A percentile compares a stretch with the other conserved stretches of the same genome.
phyloP scores from a whole-genome alignment of 148 eudicot genomes.

The Talinum fruticosum region DNA sequence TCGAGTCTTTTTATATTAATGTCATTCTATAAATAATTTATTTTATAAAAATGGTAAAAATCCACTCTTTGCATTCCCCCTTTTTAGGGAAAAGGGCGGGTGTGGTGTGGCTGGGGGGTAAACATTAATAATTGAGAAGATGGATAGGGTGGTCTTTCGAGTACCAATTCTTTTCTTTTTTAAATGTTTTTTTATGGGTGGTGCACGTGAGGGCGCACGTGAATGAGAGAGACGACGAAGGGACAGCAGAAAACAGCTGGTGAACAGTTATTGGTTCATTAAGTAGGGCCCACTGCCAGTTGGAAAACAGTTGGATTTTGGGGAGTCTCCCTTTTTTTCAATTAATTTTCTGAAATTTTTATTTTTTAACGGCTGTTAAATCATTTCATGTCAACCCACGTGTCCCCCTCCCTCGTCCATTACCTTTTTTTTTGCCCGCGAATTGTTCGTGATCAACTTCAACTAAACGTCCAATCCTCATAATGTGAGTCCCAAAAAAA shows the following conservation, averaged over 20 bases:
- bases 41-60: too few relatives aligned
- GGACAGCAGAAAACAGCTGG: conserved; percentile 1
- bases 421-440: neutral
- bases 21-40: too few relatives aligned
- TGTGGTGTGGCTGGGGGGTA: neutral
- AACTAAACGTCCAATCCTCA: neutral
- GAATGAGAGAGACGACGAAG: neutral
- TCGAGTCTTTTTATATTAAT: too few relatives aligned
- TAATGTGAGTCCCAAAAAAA: neutral
- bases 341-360: too few relatives aligned
- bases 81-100: too few relatives aligned
- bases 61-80: too few relatives aligned
- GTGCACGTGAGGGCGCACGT: conserved; percentile 8
- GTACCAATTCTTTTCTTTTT: too few relatives aligned
- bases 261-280: neutral
- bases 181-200: neutral
- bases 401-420: neutral
- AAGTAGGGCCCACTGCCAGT: neutral
- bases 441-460: neutral
- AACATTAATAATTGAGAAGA: neutral
- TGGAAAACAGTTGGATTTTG: neutral
- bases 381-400: neutral
- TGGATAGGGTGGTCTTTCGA: neutral
- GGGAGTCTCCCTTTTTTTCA: neutral
- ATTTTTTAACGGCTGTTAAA: neutral